Evolutionary conservation across 208 protist species (phyloP), one percentile per base, ranked within the genome.

Genomic region (Acanthamoeba divionensis): DNA sequence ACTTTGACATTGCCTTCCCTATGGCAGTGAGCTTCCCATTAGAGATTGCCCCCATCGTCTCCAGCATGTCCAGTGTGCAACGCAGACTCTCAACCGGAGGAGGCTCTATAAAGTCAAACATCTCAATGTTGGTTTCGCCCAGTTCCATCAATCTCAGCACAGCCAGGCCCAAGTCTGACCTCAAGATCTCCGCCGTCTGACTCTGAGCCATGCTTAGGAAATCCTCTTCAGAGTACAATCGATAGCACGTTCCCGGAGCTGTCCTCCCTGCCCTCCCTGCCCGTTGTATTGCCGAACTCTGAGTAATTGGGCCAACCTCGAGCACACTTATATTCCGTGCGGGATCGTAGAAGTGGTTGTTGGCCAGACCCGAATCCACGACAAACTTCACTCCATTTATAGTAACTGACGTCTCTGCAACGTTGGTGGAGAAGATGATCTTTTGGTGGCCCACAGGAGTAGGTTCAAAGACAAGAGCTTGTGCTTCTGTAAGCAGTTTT

Each of bases 331-430:
- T 52, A 2, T 79, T 54, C 29, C 71, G 66, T 7, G 7, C 26
- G 10, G 91, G 87, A 57, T 93, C 83, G 54, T 98, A 99, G 9
- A 21, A 8, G 21, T 26, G 71, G 7, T 90, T 45, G 90, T 97
- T 97, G 31, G 93, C 95, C 38, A 97, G 95, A 8, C 96, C 95
- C 44, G 90, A 93, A 86, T 98, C 97, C 8, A 98, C 89, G 0
- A 98, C 97, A 91, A 96, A 98, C 2, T 95, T 93, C 10, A 97
- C 93, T 38, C 95, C 95, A 63, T 94, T 90, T 38, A 97, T 96
- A 2, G 96, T 97, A 24, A 97, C 48, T 0, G 95, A 97, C 1
- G 96, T 97, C 69, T 97, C 96, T 24, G 95, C 95, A 52, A 97
- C 95, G 77, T 97, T 97, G 0, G 96, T 97, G 0, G 94, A 57